Evolutionary conservation across 805 yeast species (phyloP).

Genomic region (Candida golubevii): DNA sequence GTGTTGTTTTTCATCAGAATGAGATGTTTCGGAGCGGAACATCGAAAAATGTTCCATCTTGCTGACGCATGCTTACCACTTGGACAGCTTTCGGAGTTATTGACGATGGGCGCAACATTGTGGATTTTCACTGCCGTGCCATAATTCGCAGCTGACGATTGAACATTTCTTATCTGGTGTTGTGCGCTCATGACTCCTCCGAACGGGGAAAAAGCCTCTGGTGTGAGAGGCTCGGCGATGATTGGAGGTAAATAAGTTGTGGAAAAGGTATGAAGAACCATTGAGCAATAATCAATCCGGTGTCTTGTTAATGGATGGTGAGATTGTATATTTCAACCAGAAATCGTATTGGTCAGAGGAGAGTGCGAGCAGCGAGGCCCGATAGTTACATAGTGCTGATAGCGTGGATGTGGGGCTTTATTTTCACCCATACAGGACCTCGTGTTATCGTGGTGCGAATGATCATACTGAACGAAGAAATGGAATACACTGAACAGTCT

Average conservation of each 20-base stretch:
- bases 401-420: no score
- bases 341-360: no score
- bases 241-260: slow-evolving; percentile 20
- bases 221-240: slow-evolving; percentile 59
- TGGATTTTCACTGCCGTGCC: slow-evolving; percentile 87
- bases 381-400: no score
- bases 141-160: slow-evolving; percentile 66
- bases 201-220: slow-evolving; percentile 57
- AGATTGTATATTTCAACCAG: no score
- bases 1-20: slow-evolving; percentile 20
- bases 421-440: no score
- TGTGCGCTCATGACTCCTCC: slow-evolving; percentile 79
- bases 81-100: slow-evolving; percentile 45
- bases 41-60: slow-evolving; percentile 79
- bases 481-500: no score
- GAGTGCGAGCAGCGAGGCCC: no score
- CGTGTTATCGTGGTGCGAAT: no score
- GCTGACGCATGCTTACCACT: slow-evolving; percentile 50
- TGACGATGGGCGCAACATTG: slow-evolving; percentile 64
- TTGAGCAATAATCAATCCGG: slow-evolving; percentile 8
- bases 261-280: slow-evolving; percentile 42
- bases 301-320: no score
- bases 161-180: slow-evolving; percentile 53
- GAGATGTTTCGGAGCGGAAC: slow-evolving; percentile 69
- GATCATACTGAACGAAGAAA: no score